Conservation (phyloP, 2,329 filamentous ascomycete genomes). For the Fusarium verrucosum region DNA sequence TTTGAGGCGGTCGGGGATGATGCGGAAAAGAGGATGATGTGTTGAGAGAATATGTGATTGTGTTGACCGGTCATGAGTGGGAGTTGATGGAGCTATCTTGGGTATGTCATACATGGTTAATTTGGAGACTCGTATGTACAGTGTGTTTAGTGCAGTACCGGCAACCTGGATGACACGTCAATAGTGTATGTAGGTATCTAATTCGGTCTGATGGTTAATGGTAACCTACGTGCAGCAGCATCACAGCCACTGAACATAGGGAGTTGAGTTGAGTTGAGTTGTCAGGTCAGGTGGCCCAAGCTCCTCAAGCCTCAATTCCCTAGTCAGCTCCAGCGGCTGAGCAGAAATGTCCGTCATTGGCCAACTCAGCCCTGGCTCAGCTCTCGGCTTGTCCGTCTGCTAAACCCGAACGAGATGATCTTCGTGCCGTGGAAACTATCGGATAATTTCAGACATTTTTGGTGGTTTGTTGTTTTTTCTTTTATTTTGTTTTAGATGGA, state of each 20-base stretch:
- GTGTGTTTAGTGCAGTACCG: not conserved
- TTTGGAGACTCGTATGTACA: not conserved
- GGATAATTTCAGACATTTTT: slow-evolving; percentile 35
- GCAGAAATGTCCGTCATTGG: slow-evolving; percentile 27
- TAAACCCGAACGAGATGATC: slow-evolving; percentile 39
- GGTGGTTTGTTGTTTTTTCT: slow-evolving; percentile 2
- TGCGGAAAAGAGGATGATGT: not conserved
- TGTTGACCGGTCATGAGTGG: not conserved
- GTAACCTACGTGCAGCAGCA: slow-evolving; percentile 1
- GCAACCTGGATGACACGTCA: slow-evolving; percentile 6
- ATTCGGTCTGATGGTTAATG: slow-evolving; percentile 7
- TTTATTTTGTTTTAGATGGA: not conserved
- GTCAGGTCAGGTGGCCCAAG: slow-evolving; percentile 36
- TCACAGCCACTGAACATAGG: slow-evolving; percentile 21
- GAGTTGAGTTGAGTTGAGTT: too few species aligned
- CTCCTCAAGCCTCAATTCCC: slow-evolving; percentile 25
- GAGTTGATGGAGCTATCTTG: too few species aligned
- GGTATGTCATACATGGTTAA: not conserved
- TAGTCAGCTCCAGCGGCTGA: slow-evolving; percentile 28
- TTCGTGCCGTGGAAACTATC: slow-evolving; percentile 33
- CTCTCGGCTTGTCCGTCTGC: slow-evolving; percentile 43
- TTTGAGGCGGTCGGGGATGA: slow-evolving; percentile 7
- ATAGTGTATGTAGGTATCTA: not conserved
- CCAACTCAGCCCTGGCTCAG: slow-evolving; percentile 28
- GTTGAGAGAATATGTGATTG: slow-evolving; percentile 4